phyloP scores from a whole-genome alignment of 192 early-diverging fungal species.

The Coemansia sp. region DNA sequence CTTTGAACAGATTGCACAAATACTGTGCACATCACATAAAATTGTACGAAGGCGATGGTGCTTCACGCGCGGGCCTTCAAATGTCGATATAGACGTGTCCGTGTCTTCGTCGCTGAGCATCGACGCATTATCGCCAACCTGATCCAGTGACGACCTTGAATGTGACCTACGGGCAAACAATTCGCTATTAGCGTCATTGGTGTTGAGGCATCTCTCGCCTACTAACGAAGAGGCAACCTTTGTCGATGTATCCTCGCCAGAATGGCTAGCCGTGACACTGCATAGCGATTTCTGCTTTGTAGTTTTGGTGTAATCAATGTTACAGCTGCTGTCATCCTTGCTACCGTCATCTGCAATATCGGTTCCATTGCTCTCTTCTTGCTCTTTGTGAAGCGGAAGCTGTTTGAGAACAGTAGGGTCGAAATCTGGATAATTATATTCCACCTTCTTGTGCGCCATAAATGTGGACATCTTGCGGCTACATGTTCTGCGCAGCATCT shows the following conservation, averaged over 20 bases:
- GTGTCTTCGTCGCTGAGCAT: conserved; percentile 42
- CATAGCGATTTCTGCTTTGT: not conserved
- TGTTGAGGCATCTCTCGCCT: not conserved
- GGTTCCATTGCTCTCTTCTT: not conserved
- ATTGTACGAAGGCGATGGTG: conserved; percentile 50
- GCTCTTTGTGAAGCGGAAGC: not conserved
- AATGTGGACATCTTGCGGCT: conserved; percentile 54
- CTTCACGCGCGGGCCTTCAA: conserved; percentile 53
- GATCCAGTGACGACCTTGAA: not conserved
- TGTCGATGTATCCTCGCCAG: not conserved
- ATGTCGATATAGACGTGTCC: conserved; percentile 47
- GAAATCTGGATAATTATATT: conserved; percentile 35
- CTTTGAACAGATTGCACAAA: conserved; percentile 35
- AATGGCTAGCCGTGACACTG: not conserved
- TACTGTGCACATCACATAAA: conserved; percentile 34
- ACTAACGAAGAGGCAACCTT: not conserved
- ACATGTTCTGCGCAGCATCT: conserved; percentile 53
- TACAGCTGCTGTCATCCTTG: not conserved
- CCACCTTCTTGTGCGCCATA: conserved; percentile 34
- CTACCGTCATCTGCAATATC: conserved; percentile 7
- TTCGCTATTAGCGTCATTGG: too few species aligned
- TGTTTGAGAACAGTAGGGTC: conserved; percentile 33
- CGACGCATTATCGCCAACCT: conserved; percentile 1
- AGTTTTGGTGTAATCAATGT: not conserved
- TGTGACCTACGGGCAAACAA: not conserved